A percentile compares a stretch with the other conserved stretches of the same genome.
These are phyloP conservation scores for Xylariaceae sp. DNA, from an alignment of 2,329 filamentous ascomycete genomes.

Conservation along the genomic window DNA sequence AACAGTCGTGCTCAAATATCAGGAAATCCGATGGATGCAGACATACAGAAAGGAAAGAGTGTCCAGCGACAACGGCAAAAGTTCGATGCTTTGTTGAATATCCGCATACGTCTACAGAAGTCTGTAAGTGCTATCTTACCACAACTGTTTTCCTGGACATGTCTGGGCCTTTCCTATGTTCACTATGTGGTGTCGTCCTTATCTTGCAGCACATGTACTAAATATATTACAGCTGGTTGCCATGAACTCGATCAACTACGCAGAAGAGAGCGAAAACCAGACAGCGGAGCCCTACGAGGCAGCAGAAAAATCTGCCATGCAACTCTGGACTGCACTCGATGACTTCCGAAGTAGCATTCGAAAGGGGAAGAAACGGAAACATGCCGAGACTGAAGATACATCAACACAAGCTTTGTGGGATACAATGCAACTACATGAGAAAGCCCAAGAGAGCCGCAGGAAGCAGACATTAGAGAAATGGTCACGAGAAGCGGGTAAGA, in stretches of 20 bases:
- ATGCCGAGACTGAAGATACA: conserved; percentile 49
- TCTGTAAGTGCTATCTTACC: conserved; percentile 37
- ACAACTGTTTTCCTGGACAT: not conserved
- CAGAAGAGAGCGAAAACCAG: conserved; percentile 40
- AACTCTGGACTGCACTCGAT: conserved; percentile 79
- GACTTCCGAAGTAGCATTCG: conserved; percentile 61
- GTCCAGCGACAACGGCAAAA: conserved; percentile 81
- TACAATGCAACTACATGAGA: conserved; percentile 64
- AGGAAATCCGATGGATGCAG: conserved; percentile 64
- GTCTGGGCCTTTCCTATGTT: not conserved
- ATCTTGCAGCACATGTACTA: not conserved
- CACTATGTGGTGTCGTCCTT: not conserved
- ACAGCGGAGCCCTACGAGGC: conserved; percentile 58
- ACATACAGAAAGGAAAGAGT: conserved; percentile 79
- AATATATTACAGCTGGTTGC: conserved; percentile 54
- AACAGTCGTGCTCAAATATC: conserved; percentile 60
- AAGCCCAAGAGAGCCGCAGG: conserved; percentile 55
- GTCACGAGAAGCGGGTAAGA: conserved; percentile 72
- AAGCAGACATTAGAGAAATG: conserved; percentile 76
- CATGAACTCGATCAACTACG: conserved; percentile 66
- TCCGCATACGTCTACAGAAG: conserved; percentile 90
- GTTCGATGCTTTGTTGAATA: conserved; percentile 85
- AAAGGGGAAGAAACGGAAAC: conserved; percentile 60
- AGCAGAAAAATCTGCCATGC: conserved; percentile 80
- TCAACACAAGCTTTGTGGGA: conserved; percentile 67